Evolutionary conservation across 2,329 filamentous ascomycete genomes (phyloP), one percentile per base, ranked within the genome.

Genomic region (Daldinia eschscholtzii): DNA sequence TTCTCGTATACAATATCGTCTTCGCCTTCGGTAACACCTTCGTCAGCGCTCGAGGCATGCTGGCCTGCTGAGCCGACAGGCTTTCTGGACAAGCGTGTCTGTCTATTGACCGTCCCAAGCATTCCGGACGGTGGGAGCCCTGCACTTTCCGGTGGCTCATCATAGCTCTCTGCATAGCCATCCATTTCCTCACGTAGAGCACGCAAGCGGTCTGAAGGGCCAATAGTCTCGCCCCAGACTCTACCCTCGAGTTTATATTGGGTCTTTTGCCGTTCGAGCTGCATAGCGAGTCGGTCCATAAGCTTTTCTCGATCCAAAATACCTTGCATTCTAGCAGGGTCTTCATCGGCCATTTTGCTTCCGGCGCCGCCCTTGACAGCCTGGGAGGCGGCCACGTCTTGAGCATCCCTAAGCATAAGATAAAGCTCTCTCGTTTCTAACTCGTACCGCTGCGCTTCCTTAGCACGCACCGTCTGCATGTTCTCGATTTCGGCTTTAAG

Each of bases 171-270:
- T 70, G 82, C 76, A 62, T 85, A 85, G 59, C 85, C 85, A 70
- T 98, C 96, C 96, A 99, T 99, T 81, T 94, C 91, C 81, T 98
- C 95, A 65, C 96, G 91, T 57, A 98, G 85, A 72, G 97, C 95
- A 72, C 96, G 91, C 65, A 99, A 85, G 75, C 94, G 91, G 81
- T 99, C 96, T 50, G 94, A 98, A 12, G 96, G 95, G 39, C 93
- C 93, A 71, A 92, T 87, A 59, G 87, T 84, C 70, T 97, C 92
- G 70, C 91, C 91, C 92, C 95, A 97, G 7, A 93, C 90, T 79
- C 93, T 93, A 73, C 96, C 96, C 81, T 98, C 96, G 35, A 99
- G 88, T 81, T 98, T 98, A 81, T 93, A 97, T 78, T 98, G 94
- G 0, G 96, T 98, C 87, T 98, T 98, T 72, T 97, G 95, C 71